These are phyloP conservation scores for Coniochaeta prunicola DNA, from an alignment of 2,329 filamentous ascomycete species.

Conservation along the genomic window DNA sequence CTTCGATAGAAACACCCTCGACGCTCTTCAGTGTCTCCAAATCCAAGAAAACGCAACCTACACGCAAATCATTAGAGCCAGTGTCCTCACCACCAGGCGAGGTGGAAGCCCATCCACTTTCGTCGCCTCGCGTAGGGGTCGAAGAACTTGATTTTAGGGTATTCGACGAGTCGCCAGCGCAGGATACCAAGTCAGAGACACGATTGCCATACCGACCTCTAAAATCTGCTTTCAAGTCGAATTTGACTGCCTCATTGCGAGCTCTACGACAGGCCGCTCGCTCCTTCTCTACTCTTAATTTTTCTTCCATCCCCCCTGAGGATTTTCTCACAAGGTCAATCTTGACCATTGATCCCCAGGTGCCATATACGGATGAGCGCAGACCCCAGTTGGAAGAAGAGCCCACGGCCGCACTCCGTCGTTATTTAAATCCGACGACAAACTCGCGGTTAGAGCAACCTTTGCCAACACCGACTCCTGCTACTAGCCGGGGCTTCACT, in stretches of 20 bases:
- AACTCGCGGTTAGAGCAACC: constrained; percentile 35
- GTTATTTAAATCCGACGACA: constrained; percentile 60
- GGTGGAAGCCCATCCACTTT: constrained; percentile 44
- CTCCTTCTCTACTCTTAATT: constrained; percentile 55
- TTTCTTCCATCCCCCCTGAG: constrained; percentile 57
- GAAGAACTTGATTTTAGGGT: constrained; percentile 43
- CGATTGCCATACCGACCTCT: constrained; percentile 36
- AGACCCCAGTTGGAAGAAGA: constrained; percentile 56
- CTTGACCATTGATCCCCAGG: constrained; percentile 57
- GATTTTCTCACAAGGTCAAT: constrained; percentile 62
- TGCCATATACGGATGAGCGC: constrained; percentile 61
- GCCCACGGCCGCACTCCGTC: constrained; percentile 57
- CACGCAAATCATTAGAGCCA: constrained; percentile 45
- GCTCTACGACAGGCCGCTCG: constrained; percentile 57
- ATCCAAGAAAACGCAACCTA: constrained; percentile 32
- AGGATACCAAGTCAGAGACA: constrained; percentile 21
- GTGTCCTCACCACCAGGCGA: constrained; percentile 48
- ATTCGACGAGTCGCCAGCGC: constrained; percentile 21
- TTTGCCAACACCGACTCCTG: constrained; percentile 13
- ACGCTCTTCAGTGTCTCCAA: constrained; percentile 32
- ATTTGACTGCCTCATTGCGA: constrained; percentile 58
- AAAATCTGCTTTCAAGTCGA: constrained; percentile 58
- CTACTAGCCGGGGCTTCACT: constrained; percentile 37
- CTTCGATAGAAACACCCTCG: constrained; percentile 35
- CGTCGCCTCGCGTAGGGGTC: constrained; percentile 25